These are phyloP conservation scores for Berkeleyomyces basicola DNA, from an alignment of 2,329 filamentous ascomycete genomes.

Conservation along the genomic window DNA sequence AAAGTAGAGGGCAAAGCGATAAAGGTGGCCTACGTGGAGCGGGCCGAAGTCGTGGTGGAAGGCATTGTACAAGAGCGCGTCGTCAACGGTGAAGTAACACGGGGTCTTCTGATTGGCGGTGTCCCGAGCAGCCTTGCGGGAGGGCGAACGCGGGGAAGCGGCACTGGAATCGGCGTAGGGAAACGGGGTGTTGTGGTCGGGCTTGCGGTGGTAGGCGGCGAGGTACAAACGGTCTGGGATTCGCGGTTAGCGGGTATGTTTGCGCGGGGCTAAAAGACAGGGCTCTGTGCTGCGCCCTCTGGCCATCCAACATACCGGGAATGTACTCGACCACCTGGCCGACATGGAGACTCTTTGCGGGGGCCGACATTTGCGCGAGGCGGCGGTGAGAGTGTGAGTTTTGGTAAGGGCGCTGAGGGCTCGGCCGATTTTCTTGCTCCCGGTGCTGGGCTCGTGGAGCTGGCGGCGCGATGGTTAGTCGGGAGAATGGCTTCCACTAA, in stretches of 20 bases:
- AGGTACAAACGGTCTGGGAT: slow-evolving; percentile 77
- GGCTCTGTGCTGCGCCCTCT: neutral
- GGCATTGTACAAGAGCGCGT: slow-evolving; percentile 85
- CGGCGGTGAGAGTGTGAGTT: neutral
- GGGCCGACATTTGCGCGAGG: slow-evolving; percentile 4
- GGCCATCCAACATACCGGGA: slow-evolving; percentile 46
- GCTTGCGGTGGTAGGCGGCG: slow-evolving; percentile 72
- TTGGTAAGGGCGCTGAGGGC: neutral
- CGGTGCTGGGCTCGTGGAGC: no score
- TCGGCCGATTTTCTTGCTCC: neutral
- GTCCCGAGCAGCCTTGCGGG: slow-evolving; percentile 31
- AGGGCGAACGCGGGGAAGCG: slow-evolving; percentile 28
- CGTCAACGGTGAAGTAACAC: slow-evolving; percentile 91
- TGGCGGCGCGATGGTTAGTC: no score
- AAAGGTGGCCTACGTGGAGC: slow-evolving; percentile 90
- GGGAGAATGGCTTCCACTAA: no score
- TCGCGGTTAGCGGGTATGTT: neutral
- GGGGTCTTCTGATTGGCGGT: slow-evolving; percentile 33
- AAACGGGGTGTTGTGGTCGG: slow-evolving; percentile 68
- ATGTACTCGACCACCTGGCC: slow-evolving; percentile 86
- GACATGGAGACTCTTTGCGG: slow-evolving; percentile 8
- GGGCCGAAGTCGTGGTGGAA: slow-evolving; percentile 98
- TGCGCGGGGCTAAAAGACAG: no score
- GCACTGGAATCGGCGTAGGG: slow-evolving; percentile 47
- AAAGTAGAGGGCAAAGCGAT: slow-evolving; percentile 88